Evolutionary conservation across 345 rosid species (phyloP).

Genomic region (Balakata baccata): DNA sequence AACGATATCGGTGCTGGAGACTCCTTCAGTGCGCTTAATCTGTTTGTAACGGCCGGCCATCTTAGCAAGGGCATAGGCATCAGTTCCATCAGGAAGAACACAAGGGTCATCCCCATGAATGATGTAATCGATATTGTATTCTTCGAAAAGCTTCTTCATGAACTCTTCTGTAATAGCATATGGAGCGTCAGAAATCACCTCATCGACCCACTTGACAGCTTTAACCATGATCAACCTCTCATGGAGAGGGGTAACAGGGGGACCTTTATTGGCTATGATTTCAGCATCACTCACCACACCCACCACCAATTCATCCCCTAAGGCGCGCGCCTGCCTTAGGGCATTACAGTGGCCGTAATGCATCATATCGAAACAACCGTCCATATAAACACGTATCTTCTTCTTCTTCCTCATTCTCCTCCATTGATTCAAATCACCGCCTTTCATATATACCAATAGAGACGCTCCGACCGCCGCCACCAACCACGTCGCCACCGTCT

Average conservation of each 20-base stretch:
- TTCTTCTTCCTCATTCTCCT: constrained; percentile 32
- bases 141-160: constrained; percentile 65
- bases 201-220: constrained; percentile 79
- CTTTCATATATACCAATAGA: constrained; percentile 22
- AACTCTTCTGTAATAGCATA: constrained; percentile 70
- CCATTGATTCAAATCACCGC: constrained; percentile 14
- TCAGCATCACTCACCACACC: constrained; percentile 76
- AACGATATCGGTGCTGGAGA: constrained; percentile 76
- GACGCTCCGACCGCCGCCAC: constrained; percentile 20
- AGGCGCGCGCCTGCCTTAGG: constrained; percentile 67
- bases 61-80: constrained; percentile 73
- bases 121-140: constrained; percentile 61
- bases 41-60: constrained; percentile 76
- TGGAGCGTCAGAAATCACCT: constrained; percentile 70
- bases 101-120: constrained; percentile 83
- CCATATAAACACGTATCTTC: constrained; percentile 68
- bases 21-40: constrained; percentile 81
- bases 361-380: constrained; percentile 84
- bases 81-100: constrained; percentile 74
- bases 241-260: constrained; percentile 65
- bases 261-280: constrained; percentile 68
- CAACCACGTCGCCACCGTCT: constrained; percentile 9
- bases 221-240: constrained; percentile 72
- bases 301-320: constrained; percentile 67
- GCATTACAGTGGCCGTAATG: constrained; percentile 86